Base-by-base conservation (phyloP, 177 flowering plant genomes). In the Telopea speciosissima region DNA sequence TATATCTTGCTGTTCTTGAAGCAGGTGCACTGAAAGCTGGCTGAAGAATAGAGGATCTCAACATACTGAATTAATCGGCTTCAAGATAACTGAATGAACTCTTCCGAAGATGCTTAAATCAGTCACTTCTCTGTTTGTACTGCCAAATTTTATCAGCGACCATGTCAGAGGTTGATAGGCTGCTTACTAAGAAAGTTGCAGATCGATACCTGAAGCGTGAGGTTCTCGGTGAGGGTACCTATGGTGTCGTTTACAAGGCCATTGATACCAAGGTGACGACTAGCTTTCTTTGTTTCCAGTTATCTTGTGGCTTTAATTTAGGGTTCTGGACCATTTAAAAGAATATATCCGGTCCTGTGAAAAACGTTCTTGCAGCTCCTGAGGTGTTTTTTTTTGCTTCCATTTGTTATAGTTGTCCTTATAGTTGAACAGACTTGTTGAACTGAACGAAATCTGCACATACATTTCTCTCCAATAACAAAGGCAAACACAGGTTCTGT, bases 201-300 rank as follows among this genome's bases (percentile, higher is more conserved):
- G 89, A 90, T 79, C 89, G 98, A 10, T 94, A 94, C 73, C 78
- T 94, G 72, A 94, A 94, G 75, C 86, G 97, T 4, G 97, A 89
- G 65, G 81, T 85, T 24, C 93, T 94, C 54, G 97, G 98, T 6
- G 97, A 92, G 77, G 98, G 97, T 54, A 94, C 98, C 8, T 94
- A 92, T 75, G 98, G 98, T 10, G 95, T 92, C 21, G 97, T 94
- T 62, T 90, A 76, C 89, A 92, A 94, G 72, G 98, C 98, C 76
- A 89, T 88, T 68, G 98, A 94, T 69, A 90, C 93, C 11, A 77
- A 89, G 92, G 97, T 88, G 76, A 36, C 19, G 17, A 59, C 25
- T 16, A 26, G 5, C 62, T 68, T n/a, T 10, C 26, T 24, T 66
- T 66, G 8, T 16, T 36, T 5, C 31, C 60, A 49, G 31, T 52